A percentile compares a stretch with the other conserved stretches of the same genome.
Conservation (phyloP, 331 rosid genomes). For the Phaseolus coccineus region DNA sequence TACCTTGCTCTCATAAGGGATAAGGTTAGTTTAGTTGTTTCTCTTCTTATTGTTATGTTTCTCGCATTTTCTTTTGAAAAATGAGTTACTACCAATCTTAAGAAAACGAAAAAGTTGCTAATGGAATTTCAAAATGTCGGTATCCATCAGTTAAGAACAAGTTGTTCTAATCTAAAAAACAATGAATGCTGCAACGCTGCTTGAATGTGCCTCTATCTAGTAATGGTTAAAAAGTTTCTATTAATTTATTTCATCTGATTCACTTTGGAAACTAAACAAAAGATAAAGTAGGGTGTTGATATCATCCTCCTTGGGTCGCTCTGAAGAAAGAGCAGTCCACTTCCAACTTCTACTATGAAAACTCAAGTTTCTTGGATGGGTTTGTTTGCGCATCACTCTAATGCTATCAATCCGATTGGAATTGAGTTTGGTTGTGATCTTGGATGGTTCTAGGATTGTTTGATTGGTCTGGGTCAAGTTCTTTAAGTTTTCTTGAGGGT, state of each 20-base stretch:
- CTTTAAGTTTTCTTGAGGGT: no score
- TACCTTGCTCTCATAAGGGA: slow-evolving; percentile 61
- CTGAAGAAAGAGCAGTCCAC: no score
- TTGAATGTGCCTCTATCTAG: neutral
- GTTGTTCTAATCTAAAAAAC: neutral
- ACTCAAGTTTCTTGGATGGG: no score
- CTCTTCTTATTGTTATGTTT: neutral
- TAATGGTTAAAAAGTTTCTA: neutral
- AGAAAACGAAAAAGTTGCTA: neutral
- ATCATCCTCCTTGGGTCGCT: no score
- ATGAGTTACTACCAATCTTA: neutral
- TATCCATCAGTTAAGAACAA: neutral
- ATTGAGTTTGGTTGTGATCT: no score
- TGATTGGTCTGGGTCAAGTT: no score
- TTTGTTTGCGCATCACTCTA: no score
- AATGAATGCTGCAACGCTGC: neutral
- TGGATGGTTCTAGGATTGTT: no score
- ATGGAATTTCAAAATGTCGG: slow-evolving; percentile 3
- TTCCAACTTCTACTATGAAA: no score
- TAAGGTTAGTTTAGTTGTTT: slow-evolving; percentile 56
- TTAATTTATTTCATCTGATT: slow-evolving; percentile 1
- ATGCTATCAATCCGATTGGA: no score
- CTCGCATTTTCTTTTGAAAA: neutral
- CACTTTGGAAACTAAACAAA: slow-evolving; percentile 11
- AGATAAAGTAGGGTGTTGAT: neutral